A percentile compares a stretch with the other conserved stretches of the same genome.
These are phyloP conservation scores for Penicillium sp. DNA, from an alignment of 2,329 filamentous ascomycete species.

Conservation along the genomic window DNA sequence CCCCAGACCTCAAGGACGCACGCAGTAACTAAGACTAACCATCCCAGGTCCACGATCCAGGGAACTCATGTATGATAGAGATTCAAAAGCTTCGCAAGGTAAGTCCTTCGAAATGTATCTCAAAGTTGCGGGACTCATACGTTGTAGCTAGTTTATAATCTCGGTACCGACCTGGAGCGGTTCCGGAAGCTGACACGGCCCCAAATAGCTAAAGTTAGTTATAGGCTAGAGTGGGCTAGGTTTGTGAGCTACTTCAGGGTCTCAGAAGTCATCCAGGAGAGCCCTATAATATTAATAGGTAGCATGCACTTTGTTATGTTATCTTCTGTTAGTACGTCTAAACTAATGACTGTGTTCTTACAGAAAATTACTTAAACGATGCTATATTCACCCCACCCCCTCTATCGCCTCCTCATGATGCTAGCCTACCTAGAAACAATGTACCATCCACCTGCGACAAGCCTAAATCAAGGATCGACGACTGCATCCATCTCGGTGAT, in stretches of 20 bases:
- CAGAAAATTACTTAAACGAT: no score
- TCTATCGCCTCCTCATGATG: no score
- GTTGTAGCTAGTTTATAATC: background rate
- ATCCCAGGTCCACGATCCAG: background rate
- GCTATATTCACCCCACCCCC: no score
- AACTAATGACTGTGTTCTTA: no score
- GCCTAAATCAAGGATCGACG: no score
- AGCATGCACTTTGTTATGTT: background rate
- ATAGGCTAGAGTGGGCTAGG: background rate
- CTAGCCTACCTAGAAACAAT: no score
- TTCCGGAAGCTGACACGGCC: background rate
- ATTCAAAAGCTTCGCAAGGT: no score
- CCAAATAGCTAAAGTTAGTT: background rate
- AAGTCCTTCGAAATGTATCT: no score
- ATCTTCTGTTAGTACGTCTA: no score
- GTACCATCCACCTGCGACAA: no score
- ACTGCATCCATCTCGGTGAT: no score
- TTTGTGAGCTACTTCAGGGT: background rate
- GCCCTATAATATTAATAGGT: background rate
- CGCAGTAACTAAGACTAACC: background rate
- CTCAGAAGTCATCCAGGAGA: background rate
- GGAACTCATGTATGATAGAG: background rate
- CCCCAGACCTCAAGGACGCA: background rate
- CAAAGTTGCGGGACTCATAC: background rate
- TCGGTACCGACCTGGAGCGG: background rate